These are phyloP conservation scores for Pythium phragmitis DNA, from an alignment of 352 stramenopile genomes.

Conservation along the genomic window DNA sequence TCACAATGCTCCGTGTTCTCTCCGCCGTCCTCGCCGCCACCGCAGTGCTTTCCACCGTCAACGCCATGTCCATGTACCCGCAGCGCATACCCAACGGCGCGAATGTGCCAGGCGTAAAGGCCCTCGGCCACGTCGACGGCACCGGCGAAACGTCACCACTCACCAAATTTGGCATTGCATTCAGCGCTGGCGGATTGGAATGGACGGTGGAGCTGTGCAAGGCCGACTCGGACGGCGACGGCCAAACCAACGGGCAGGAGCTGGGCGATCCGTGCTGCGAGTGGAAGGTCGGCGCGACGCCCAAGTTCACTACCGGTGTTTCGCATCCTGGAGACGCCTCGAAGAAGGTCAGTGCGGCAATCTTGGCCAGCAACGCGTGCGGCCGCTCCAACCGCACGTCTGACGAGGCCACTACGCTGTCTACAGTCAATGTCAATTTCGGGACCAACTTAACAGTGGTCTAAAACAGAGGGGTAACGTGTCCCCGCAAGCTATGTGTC, in stretches of 20 bases:
- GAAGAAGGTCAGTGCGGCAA: neutral
- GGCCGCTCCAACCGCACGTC: neutral
- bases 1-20: neutral
- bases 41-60: neutral
- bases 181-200: slow-evolving; percentile 15
- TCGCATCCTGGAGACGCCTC: slow-evolving; percentile 6
- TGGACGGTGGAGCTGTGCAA: slow-evolving; percentile 41
- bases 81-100: slow-evolving; percentile 30
- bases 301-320: slow-evolving; percentile 14
- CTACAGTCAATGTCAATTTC: no score
- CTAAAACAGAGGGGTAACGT: no score
- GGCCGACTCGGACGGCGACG: slow-evolving; percentile 53
- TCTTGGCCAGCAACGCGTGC: neutral
- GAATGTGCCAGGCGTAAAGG: slow-evolving; percentile 20
- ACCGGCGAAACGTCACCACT: neutral
- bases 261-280: slow-evolving; percentile 56
- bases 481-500: no score
- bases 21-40: neutral
- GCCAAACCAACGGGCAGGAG: slow-evolving; percentile 59
- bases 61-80: slow-evolving; percentile 20
- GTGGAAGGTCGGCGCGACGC: slow-evolving; percentile 24
- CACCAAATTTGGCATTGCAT: slow-evolving; percentile 44
- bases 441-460: no score
- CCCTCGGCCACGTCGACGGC: slow-evolving; percentile 24
- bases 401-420: no score